A percentile compares a stretch with the other conserved stretches of the same genome.
Evolutionary conservation across 2,329 filamentous ascomycete species (phyloP).

Genomic region (Aspergillus sp.): DNA sequence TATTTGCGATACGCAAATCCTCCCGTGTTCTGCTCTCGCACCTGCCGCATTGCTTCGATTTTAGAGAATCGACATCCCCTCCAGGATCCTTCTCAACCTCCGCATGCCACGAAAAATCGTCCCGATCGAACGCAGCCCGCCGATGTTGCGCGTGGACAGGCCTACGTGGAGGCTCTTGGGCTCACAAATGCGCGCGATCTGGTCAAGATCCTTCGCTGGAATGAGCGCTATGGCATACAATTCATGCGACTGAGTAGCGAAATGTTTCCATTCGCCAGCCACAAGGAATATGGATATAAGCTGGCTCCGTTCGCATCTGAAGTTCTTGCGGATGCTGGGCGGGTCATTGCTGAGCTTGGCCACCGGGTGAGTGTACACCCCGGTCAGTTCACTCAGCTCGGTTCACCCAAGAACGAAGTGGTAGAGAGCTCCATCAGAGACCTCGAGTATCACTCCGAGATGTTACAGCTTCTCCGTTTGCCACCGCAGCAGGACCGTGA

Average conservation of each 20-base stretch:
- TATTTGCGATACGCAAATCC: slow-evolving; percentile 80
- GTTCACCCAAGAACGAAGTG: slow-evolving; percentile 75
- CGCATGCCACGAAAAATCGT: slow-evolving; percentile 81
- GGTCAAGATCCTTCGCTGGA: slow-evolving; percentile 84
- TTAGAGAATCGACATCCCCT: slow-evolving; percentile 84
- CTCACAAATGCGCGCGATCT: slow-evolving; percentile 82
- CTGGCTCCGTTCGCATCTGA: slow-evolving; percentile 80
- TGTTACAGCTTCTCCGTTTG: slow-evolving; percentile 74
- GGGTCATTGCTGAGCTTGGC: slow-evolving; percentile 71
- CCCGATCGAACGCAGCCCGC: slow-evolving; percentile 72
- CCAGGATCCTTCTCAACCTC: slow-evolving; percentile 69
- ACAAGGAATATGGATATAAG: slow-evolving; percentile 81
- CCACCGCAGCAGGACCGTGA: slow-evolving; percentile 77
- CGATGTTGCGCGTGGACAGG: slow-evolving; percentile 64
- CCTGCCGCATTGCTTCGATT: slow-evolving; percentile 87
- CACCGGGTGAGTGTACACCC: slow-evolving; percentile 89
- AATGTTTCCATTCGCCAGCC: slow-evolving; percentile 96
- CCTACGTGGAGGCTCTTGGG: slow-evolving; percentile 74
- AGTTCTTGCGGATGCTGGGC: slow-evolving; percentile 72
- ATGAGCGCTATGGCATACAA: slow-evolving; percentile 85
- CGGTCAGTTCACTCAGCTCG: slow-evolving; percentile 89
- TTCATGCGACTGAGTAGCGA: slow-evolving; percentile 92
- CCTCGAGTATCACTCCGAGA: slow-evolving; percentile 81
- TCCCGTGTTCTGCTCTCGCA: slow-evolving; percentile 85
- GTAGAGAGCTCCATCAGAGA: slow-evolving; percentile 76